phyloP scores from a whole-genome alignment of 768 basidiomycete species.

The Mycena sanguinolenta region DNA sequence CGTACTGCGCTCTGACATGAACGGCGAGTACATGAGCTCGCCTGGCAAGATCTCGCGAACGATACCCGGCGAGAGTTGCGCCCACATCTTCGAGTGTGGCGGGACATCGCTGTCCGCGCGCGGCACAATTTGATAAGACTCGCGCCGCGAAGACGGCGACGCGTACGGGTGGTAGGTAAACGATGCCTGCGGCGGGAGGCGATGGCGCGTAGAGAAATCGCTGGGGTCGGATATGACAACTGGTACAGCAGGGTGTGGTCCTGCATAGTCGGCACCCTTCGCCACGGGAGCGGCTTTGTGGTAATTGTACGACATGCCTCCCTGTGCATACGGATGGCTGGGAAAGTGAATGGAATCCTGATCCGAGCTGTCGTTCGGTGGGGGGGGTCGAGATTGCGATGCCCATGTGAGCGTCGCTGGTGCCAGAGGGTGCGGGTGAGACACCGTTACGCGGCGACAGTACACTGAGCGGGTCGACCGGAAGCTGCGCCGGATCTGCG shows the following conservation, averaged over 20 bases:
- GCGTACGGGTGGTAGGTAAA: conserved; percentile 60
- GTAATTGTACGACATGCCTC: conserved; percentile 49
- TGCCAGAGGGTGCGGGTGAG: conserved; percentile 47
- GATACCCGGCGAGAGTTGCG: conserved; percentile 58
- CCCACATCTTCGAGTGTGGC: conserved; percentile 65
- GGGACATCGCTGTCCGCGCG: conserved; percentile 56
- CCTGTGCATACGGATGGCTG: conserved; percentile 66
- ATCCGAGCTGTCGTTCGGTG: conserved; percentile 40
- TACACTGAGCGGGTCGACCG: conserved; percentile 40
- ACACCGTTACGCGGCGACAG: conserved; percentile 31
- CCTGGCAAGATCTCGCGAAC: conserved; percentile 59
- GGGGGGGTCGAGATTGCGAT: conserved; percentile 55
- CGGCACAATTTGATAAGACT: conserved; percentile 51
- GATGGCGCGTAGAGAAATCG: conserved; percentile 50
- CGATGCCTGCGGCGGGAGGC: conserved; percentile 52
- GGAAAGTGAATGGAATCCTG: conserved; percentile 51
- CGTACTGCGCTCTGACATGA: conserved; percentile 44
- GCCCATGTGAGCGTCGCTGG: conserved; percentile 47
- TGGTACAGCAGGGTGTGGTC: conserved; percentile 47
- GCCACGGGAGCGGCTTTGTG: conserved; percentile 28
- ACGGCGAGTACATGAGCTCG: conserved; percentile 66
- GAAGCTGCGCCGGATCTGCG: conserved; percentile 56
- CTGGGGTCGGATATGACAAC: conserved; percentile 34
- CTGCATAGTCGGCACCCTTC: conserved; percentile 50
- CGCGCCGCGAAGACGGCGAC: conserved; percentile 45